Evolutionary conservation across 2,329 filamentous ascomycete genomes (phyloP), one percentile per base, ranked within the genome.

Genomic region (Hawksworthiomyces lignivorus): DNA sequence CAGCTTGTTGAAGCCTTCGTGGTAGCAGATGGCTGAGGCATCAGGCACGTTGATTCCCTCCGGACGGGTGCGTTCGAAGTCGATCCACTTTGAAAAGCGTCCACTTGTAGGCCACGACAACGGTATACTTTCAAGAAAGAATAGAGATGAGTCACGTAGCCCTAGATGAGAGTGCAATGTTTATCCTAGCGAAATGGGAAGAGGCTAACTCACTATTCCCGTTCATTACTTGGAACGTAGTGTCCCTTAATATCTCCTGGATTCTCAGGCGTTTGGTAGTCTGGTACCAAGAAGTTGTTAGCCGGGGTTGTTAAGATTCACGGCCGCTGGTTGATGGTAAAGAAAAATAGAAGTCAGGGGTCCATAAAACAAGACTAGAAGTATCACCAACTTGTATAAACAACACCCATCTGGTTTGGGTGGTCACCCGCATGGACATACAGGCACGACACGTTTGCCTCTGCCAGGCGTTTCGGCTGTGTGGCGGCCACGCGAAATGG

Each of bases 11-110:
- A 64, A 64, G 5, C 63, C 56, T 5, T 56, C 50, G 40, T 72
- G 67, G 41, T 70, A 73, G 43, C 64, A 62, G 48, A 77, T 65
- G 5, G 68, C 69, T 8, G 68, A 68, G 39, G 70, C 60, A 31
- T 66, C 57, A 7, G 56, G 55, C 12, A 39, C 33, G 14, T 17
- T 4, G 4, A 47, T 9, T 4, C 12, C 6, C 21, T 44, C 48
- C 5, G 30, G 20, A 3, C 39, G 36, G 19, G 38, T 39, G 5
- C 38, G 40, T 21, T 24, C 24, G 24, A 31, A 34, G 2, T 5
- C 22, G 14, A 11, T 11, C 10, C 41, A 41, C 15, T n/a, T 20
- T 7, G n/a, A 21, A 11, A 26, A 24, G 2, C 22, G 36, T 2
- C 34, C n/a, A 9, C 37, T 27, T 1, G 2, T 10, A 5, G 49